These are phyloP conservation scores for Auxenochlorella protothecoides DNA, from an alignment of 139 green algal genomes.

Conservation along the genomic window DNA sequence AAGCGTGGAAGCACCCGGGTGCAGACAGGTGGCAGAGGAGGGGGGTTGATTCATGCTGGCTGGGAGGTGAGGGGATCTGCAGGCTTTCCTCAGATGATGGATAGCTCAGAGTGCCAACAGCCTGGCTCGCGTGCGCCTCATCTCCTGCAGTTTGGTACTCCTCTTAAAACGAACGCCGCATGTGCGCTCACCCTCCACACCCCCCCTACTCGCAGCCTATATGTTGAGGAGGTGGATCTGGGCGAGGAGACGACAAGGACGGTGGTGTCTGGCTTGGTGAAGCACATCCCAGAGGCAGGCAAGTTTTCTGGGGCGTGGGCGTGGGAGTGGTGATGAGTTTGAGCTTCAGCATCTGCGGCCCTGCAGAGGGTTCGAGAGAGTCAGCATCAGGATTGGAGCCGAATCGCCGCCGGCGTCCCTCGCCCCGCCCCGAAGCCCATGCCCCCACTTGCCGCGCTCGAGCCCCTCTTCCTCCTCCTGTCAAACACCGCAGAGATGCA, in stretches of 20 bases:
- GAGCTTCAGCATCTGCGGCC: constrained; percentile 8
- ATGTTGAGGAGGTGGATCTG: constrained; percentile 82
- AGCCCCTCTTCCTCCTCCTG: neutral
- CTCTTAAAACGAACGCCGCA: too few species aligned
- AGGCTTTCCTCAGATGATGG: neutral
- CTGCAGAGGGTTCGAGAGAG: neutral
- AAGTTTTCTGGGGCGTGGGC: neutral
- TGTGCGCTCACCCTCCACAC: neutral
- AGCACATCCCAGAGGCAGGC: constrained; percentile 68
- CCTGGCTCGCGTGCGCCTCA: too few species aligned
- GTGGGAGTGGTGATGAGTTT: too few species aligned
- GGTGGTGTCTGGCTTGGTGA: constrained; percentile 84
- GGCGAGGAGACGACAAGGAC: constrained; percentile 46
- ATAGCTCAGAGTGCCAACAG: too few species aligned
- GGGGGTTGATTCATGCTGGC: too few species aligned
- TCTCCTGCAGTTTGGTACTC: too few species aligned
- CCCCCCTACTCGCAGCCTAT: constrained; percentile 37
- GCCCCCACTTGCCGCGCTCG: too few species aligned
- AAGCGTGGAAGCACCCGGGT: constrained; percentile 57
- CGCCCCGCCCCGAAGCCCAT: too few species aligned
- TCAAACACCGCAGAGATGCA: constrained; percentile 43
- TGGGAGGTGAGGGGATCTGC: too few species aligned
- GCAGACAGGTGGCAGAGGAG: constrained; percentile 22
- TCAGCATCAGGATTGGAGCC: too few species aligned
- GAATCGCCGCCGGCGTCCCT: too few species aligned